Evolutionary conservation across 2,329 filamentous ascomycete genomes (phyloP).

Genomic region (Sclerotiophoma versabilis): DNA sequence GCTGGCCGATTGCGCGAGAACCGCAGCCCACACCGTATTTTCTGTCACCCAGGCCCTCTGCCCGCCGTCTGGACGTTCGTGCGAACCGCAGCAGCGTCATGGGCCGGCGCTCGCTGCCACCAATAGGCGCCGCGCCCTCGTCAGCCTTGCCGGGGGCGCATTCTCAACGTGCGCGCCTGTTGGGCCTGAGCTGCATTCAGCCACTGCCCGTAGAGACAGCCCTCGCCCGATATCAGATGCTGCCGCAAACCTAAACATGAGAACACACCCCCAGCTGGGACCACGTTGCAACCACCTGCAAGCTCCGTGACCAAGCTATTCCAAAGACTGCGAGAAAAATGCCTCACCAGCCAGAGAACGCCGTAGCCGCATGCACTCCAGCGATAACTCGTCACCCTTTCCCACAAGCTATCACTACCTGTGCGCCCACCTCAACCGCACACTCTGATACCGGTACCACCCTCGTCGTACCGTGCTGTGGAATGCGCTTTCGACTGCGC

Average conservation of each 20-base stretch:
- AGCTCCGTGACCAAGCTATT: no score
- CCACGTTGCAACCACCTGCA: no score
- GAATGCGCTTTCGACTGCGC: neutral
- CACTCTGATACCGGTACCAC: no score
- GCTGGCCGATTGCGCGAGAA: neutral
- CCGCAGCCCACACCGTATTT: conserved; percentile 22
- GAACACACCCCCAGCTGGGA: neutral
- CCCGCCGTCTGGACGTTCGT: conserved; percentile 8
- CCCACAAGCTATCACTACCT: no score
- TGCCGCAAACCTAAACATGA: neutral
- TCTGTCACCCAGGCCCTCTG: conserved; percentile 3
- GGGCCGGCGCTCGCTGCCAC: conserved; percentile 1
- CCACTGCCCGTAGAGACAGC: neutral
- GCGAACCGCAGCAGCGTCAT: conserved; percentile 4
- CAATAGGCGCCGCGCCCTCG: neutral
- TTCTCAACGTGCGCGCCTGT: neutral
- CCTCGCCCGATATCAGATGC: neutral
- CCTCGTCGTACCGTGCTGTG: no score
- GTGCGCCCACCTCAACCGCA: no score
- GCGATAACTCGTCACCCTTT: neutral
- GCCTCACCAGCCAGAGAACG: no score
- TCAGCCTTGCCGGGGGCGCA: conserved; percentile 6
- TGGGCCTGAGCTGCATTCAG: neutral
- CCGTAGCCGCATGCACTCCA: no score
- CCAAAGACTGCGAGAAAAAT: no score